Base-by-base conservation (phyloP, 2,329 filamentous ascomycete species). In the Calonectria pseudoturangicola region DNA sequence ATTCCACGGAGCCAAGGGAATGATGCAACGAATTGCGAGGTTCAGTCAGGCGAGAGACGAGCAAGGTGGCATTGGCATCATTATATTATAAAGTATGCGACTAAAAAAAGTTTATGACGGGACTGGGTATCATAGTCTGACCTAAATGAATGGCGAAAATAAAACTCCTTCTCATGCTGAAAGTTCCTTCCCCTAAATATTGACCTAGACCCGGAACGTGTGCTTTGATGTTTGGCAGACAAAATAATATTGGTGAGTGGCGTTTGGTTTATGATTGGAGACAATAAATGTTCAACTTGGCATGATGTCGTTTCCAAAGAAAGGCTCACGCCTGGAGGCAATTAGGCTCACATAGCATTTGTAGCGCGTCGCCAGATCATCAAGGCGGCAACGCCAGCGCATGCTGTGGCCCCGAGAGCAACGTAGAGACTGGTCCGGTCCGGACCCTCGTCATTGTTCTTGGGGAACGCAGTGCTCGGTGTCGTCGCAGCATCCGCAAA, bases 401-500 rank as follows among this genome's bases (percentile, higher is more conserved):
- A 93, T 0, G 89, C 88, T 9, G 90, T 91, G 0, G 95, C 96
- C 0, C 94, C 95, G 4, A 97, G 86, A 2, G 95, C 95, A 80
- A 98, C 91, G 79, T 98, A 98, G 80, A 98, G 87, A 74, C 94
- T 93, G 74, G 95, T 95, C 78, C 94, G 91, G 83, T 98, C 96
- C 5, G 93, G 92, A 1, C 92, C 90, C 67, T 97, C 95, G 79
- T 98, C 96, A 75, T 98, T 95, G 67, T 90, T 94, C 84, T 96
- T 97, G 0, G 97, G 96, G 79, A 97, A 98, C 0, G 93, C 96
- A 0, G 92, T 94, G 78, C 93, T 95, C 0, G 97, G 97, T 80
- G 95, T 95, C 54, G 96, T 97, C 7, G 96, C 96, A 48, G 95
- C 94, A 84, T 98, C 97, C 8, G 97, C 97, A 69, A 98, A 90